Percentiles rank a stretch among this genome's conserved stretches.
Evolutionary conservation across 1,284 basidiomycete species (phyloP).

Genomic region (Mycena citricolor): DNA sequence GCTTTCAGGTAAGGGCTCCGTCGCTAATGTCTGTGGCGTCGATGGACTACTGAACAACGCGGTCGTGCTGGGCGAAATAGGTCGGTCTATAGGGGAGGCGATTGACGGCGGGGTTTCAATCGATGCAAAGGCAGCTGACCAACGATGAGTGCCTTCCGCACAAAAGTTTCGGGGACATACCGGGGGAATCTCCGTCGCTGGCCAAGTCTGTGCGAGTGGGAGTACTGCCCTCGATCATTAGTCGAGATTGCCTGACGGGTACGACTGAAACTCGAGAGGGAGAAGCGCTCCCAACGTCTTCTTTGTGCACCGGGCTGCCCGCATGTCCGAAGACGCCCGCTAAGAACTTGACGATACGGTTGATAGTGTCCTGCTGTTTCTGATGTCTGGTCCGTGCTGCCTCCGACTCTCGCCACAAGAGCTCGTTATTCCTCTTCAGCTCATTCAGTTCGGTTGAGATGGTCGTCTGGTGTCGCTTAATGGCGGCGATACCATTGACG

Average conservation of each 20-base stretch:
- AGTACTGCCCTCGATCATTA: slow-evolving; percentile 67
- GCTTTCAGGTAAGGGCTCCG: too few species aligned
- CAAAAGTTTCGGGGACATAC: slow-evolving; percentile 19
- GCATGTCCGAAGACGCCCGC: slow-evolving; percentile 86
- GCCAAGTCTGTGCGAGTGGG: slow-evolving; percentile 39
- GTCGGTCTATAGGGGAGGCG: slow-evolving; percentile 28
- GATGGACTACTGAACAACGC: slow-evolving; percentile 17
- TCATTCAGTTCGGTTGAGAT: slow-evolving; percentile 89
- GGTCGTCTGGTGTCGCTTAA: slow-evolving; percentile 89
- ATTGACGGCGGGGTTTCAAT: slow-evolving; percentile 40
- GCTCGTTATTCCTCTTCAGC: slow-evolving; percentile 85
- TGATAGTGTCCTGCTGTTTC: slow-evolving; percentile 96
- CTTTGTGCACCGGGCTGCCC: slow-evolving; percentile 41
- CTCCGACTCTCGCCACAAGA: slow-evolving; percentile 91
- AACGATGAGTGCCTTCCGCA: too few species aligned
- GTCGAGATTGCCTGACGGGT: slow-evolving; percentile 49
- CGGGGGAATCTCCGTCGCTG: slow-evolving; percentile 34
- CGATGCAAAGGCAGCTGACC: slow-evolving; percentile 28
- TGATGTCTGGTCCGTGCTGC: slow-evolving; percentile 78
- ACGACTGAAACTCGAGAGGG: slow-evolving; percentile 44
- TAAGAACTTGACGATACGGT: slow-evolving; percentile 91
- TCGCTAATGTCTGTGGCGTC: slow-evolving; percentile 13
- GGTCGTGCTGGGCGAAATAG: slow-evolving; percentile 15
- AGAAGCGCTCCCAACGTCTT: slow-evolving; percentile 38
- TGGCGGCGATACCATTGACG: slow-evolving; percentile 81